Conservation (phyloP, 2,329 filamentous ascomycete genomes). For the Alternaria solani region DNA sequence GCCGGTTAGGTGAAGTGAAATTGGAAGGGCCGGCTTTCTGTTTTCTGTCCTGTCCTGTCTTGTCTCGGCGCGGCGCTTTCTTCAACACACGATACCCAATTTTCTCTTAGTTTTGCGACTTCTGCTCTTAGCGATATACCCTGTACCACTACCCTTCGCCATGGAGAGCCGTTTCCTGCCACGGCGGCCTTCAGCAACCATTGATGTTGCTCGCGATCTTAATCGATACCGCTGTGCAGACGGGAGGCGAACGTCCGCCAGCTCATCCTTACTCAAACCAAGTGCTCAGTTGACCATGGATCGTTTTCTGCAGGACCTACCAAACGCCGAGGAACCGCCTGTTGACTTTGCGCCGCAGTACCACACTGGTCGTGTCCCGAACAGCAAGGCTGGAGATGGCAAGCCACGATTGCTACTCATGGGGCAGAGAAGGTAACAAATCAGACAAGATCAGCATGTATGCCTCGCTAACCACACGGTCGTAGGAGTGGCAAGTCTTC, state of each 20-base stretch:
- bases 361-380: slow-evolving; percentile 55
- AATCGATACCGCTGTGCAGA: slow-evolving; percentile 23
- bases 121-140: slow-evolving; percentile 39
- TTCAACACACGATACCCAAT: slow-evolving; percentile 18
- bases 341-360: slow-evolving; percentile 50
- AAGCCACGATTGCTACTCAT: slow-evolving; percentile 91
- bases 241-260: slow-evolving; percentile 26
- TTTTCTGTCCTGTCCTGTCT: slow-evolving; percentile 9
- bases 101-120: slow-evolving; percentile 16
- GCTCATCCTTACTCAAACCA: slow-evolving; percentile 46
- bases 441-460: neutral
- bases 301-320: slow-evolving; percentile 54
- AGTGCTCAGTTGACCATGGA: slow-evolving; percentile 54
- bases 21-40: slow-evolving; percentile 18
- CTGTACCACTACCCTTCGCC: slow-evolving; percentile 39
- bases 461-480: slow-evolving; percentile 24
- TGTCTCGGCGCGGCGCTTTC: slow-evolving; percentile 14
- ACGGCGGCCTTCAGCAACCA: slow-evolving; percentile 30
- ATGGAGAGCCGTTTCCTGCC: slow-evolving; percentile 41
- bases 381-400: slow-evolving; percentile 63
- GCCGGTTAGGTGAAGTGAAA: slow-evolving; percentile 35
- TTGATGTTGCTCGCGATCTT: slow-evolving; percentile 24
- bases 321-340: slow-evolving; percentile 51
- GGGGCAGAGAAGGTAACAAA: slow-evolving; percentile 90
- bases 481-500: slow-evolving; percentile 95